Evolutionary conservation across 1,284 basidiomycete species (phyloP), one percentile per base, ranked within the genome.

Genomic region (Sporisorium sorghi): DNA sequence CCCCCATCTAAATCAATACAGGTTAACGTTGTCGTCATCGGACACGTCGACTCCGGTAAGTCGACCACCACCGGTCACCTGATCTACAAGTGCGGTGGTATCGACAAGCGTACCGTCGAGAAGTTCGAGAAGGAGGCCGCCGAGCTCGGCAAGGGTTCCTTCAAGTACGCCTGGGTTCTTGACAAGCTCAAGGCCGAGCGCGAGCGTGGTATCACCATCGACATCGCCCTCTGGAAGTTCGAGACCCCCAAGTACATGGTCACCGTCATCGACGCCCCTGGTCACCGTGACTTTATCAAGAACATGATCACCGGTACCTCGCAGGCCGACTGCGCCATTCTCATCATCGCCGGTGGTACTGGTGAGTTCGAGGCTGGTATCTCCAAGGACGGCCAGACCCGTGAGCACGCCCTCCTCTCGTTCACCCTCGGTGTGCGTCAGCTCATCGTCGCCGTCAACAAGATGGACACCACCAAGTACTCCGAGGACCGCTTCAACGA

Each of bases 31-130:
- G 83, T 84, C 78, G 83, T 84, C 59, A 84, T 84, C 64, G 83
- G 83, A 70, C 83, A 84, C 77, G 81, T 83, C 80, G 81, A 84
- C 79, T 83, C 82, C 56, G 85, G 96, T 84, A 98, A 98, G 89
- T 98, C 95, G 78, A 99, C 96, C 88, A 99, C 96, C 86, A 99
- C 97, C 85, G 97, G 97, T 84, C 97, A 99, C 90, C 90, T 99
- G 88, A 99, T 99, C 91, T 98, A 98, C 93, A 98, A 99, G 91
- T 99, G 96, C 87, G 96, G 96, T 91, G 97, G 97, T 93, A 99
- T 99, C 89, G 97, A 99, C 88, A 99, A 99, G 90, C 96, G 97
- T 92, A 98, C 95, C 87, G 97, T 99, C 85, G 95, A 99, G 89
- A 99, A 98, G 83, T 99, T 98, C 90, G 96, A 99, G 91, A 99